Evolutionary conservation across 345 rosid species (phyloP).

Genomic region (Salix suchowensis): DNA sequence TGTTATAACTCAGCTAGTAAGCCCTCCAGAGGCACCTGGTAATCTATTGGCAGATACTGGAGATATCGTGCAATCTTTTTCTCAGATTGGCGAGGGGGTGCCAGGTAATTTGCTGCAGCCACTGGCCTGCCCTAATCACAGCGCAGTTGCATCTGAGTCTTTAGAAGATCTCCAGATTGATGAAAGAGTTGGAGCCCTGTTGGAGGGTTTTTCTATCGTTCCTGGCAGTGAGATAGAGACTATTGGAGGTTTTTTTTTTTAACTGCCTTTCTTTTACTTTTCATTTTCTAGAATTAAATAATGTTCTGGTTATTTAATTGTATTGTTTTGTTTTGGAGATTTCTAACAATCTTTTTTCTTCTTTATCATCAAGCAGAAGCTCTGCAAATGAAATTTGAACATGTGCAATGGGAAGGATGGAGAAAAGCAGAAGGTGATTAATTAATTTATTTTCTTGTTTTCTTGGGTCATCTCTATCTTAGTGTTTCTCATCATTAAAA

Average conservation of each 20-base stretch:
- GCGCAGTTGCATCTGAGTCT: constrained; percentile 29
- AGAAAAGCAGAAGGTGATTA: constrained; percentile 54
- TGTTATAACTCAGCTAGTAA: constrained; percentile 61
- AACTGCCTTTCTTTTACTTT: background rate
- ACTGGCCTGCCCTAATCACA: constrained; percentile 15
- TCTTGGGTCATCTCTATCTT: constrained; percentile 6
- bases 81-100: constrained; percentile 32
- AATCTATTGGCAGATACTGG: constrained; percentile 63
- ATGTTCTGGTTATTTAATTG: background rate
- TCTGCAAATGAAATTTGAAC: constrained; percentile 59
- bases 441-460: background rate
- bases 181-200: constrained; percentile 60
- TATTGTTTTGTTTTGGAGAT: background rate
- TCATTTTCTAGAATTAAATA: background rate
- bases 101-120: constrained; percentile 9
- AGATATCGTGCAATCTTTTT: constrained; percentile 40
- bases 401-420: constrained; percentile 42
- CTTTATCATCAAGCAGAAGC: constrained; percentile 50
- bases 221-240: constrained; percentile 84
- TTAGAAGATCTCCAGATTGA: constrained; percentile 62
- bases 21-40: constrained; percentile 97
- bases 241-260: constrained; percentile 52
- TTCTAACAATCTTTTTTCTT: background rate
- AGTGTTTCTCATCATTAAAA: background rate
- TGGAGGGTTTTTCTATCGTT: constrained; percentile 56